Evolutionary conservation across 768 basidiomycete species (phyloP).

Genomic region (Ephemerocybe angulata): DNA sequence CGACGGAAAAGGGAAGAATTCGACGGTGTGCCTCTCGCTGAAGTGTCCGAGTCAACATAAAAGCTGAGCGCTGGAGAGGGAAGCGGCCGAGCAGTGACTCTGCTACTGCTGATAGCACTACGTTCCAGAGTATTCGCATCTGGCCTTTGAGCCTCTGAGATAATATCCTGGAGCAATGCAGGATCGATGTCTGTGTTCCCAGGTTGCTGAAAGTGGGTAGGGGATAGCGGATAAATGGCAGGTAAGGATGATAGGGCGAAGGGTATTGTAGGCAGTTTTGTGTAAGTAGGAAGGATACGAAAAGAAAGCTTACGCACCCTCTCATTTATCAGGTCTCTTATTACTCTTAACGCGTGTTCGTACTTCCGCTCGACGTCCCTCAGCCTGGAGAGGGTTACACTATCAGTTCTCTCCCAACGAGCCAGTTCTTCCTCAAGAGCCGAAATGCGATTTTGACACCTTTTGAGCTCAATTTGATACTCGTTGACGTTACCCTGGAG

Average conservation of each 20-base stretch:
- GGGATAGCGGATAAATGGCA: neutral
- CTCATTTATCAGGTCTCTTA: too few relatives aligned
- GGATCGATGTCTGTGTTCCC: neutral
- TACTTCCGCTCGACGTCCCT: neutral
- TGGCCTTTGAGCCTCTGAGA: neutral
- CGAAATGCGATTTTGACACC: neutral
- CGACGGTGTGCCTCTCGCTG: neutral
- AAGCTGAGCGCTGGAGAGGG: neutral
- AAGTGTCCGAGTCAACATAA: neutral
- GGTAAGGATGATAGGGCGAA: neutral
- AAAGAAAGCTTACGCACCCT: too few relatives aligned
- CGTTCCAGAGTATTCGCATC: too few relatives aligned
- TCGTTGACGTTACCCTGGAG: neutral
- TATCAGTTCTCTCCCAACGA: too few relatives aligned
- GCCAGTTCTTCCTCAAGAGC: neutral
- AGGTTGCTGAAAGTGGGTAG: neutral
- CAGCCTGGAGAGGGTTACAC: too few relatives aligned
- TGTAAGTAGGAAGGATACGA: too few relatives aligned
- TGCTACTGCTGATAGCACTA: neutral
- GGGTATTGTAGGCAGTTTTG: too few relatives aligned
- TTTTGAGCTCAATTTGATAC: neutral
- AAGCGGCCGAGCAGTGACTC: neutral
- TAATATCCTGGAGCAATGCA: neutral
- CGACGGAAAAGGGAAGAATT: neutral
- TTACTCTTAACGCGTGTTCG: neutral